Base-by-base conservation (phyloP, 1,284 basidiomycete species). In the Cystobasidium pallidum region DNA sequence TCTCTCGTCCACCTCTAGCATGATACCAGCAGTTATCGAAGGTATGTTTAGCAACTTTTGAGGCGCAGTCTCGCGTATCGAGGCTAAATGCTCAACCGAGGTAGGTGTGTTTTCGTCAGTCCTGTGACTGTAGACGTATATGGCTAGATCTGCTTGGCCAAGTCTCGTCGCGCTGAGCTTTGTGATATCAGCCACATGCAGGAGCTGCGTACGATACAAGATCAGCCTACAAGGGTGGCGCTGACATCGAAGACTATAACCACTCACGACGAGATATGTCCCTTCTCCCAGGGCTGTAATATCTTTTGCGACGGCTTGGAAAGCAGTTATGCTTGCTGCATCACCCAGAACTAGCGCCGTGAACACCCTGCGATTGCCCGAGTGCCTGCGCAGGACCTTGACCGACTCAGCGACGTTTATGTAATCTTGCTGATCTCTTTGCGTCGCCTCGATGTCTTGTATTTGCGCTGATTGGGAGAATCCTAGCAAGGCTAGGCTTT, bases 11-110 rank as follows among this genome's bases (percentile, higher is more conserved):
- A 32, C 17, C 34, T 19, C 8, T 32, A 10, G 15, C 19, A 28
- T 17, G 8, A 68, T 17, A 8, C 45, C 67, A 21, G 62, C 7
- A 15, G 52, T 58, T 13, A 61, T 1, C 15, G 28, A 30, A 21
- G 67, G 67, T 34, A 61, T n/a, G 28, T 70, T 58, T 19, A 70
- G 21, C 15, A 70, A 7, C 26, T 61, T 70, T 28, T 45, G 58
- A 4, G 45, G 43, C 26, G 67, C 67, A 7, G 28, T 13, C 58
- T 70, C 57, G 10, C 67, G 67, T 28, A 70, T 24, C 8, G 39
- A 36, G 10, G 62, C 43, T 17, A 70, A 45, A 26, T 49, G n/a
- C 8, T 70, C 43, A 3, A 70, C 26, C 7, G 66, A 67, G 2
- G 54, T 24, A 11, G 58, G 8, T 17, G 57, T 39, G 0, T 36